Evolutionary conservation across 176 grass and related monocot species (phyloP).

Genomic region (Pharus latifolius): DNA sequence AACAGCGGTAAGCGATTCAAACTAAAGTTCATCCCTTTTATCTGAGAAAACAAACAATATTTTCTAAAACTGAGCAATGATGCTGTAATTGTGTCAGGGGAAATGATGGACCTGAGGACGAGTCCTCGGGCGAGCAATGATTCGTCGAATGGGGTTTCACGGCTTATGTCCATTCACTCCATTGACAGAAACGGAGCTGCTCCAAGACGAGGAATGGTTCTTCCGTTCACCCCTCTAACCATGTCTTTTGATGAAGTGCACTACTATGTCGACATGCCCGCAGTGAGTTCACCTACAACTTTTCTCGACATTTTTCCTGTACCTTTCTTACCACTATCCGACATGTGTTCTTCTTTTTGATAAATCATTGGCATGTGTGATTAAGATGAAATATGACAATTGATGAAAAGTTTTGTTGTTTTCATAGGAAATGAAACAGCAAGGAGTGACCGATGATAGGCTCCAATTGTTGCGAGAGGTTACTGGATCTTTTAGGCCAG

Average conservation of each 20-base stretch:
- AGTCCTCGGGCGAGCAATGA: constrained; percentile 31
- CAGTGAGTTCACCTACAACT: constrained; percentile 41
- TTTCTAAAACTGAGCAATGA: constrained; percentile 15
- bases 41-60: background rate
- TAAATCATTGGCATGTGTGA: background rate
- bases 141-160: constrained; percentile 45
- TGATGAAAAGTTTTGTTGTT: constrained; percentile 3
- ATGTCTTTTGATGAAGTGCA: constrained; percentile 94
- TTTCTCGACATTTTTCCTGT: constrained; percentile 12
- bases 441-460: constrained; percentile 86
- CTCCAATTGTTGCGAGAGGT: constrained; percentile 81
- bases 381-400: background rate
- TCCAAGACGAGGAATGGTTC: constrained; percentile 42
- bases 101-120: constrained; percentile 51
- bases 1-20: constrained; percentile 39
- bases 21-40: background rate
- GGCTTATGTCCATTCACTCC: constrained; percentile 41
- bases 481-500: constrained; percentile 78
- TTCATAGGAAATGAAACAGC: constrained; percentile 88
- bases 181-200: constrained; percentile 26
- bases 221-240: constrained; percentile 65
- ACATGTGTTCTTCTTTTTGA: constrained; percentile 3
- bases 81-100: constrained; percentile 41
- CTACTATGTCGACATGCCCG: constrained; percentile 97
- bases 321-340: background rate